Base-by-base conservation (phyloP, 805 yeast species). In the Cyberlindnera meyerae region DNA sequence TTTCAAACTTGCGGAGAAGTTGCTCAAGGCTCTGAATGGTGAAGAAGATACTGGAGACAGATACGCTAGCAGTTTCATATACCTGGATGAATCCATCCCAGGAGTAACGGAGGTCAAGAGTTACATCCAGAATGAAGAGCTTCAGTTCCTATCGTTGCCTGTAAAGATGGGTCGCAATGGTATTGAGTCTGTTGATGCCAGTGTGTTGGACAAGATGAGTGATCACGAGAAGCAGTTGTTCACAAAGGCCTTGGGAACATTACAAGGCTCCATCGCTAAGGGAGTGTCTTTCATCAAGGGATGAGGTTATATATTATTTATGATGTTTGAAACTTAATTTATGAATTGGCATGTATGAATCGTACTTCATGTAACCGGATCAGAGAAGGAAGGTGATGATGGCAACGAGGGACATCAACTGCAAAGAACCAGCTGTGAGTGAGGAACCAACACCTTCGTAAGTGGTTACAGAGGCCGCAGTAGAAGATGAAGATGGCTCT, bases 1-100 rank as follows among this genome's bases (percentile, higher is more conserved):
- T 55, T 83, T 79, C 58, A 75, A 78, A 58, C 76, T 83, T 51
- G 82, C 87, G 35, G 76, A 75, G 54, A 68, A 81, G 34, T 75
- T 83, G 40, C 68, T 83, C 60, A 66, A 71, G 60, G 73, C 66
- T 60, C 68, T 63, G 36, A 58, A 66, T 24, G 74, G 73, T 48
- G 27, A 8, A 8, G 71, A 65, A 50, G 60, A 58, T 37, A 58
- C 63, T 34, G 71, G 74, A 43, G 13, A 25, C 22, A 37, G 37
- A 18, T 30, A 35, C 18, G 37, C 31, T 2, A 71, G 79, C 27
- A 58, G 43, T 18, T 73, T 65, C 47, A 68, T 73, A 30, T 75
- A 75, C 52, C 68, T 82, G 44, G 85, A 82, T 24, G 52, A 61
- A 15, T 34, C 49, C 4, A 51, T 54, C 33, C 35, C 41, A 32